phyloP scores from a whole-genome alignment of 2,329 filamentous ascomycete species.

The Diaporthe sp. region DNA sequence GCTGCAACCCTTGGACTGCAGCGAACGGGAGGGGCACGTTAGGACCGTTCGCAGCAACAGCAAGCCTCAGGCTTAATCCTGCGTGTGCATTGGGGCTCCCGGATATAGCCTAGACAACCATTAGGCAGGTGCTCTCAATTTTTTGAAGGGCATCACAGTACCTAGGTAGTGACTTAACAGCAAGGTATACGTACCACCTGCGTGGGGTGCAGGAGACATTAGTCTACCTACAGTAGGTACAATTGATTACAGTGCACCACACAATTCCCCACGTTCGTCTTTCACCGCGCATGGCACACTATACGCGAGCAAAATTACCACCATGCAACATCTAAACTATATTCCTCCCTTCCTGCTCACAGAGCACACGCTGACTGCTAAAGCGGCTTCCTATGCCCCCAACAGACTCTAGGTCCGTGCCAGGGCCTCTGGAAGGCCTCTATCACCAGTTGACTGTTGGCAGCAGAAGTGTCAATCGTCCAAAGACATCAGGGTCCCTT shows the following conservation, averaged over 20 bases:
- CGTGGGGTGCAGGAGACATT: neutral
- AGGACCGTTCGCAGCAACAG: neutral
- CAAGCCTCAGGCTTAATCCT: neutral
- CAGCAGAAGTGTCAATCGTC: neutral
- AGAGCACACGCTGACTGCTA: neutral
- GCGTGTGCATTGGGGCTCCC: neutral
- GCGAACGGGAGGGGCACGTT: constrained; percentile 10
- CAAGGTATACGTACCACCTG: neutral
- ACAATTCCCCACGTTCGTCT: neutral
- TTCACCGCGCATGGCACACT: neutral
- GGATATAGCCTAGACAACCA: neutral
- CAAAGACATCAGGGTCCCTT: neutral
- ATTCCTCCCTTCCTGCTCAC: neutral
- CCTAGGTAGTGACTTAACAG: neutral
- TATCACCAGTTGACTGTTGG: no score
- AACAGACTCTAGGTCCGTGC: neutral
- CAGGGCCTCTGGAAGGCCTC: no score
- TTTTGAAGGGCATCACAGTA: no score
- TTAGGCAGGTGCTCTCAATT: no score
- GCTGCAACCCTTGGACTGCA: neutral
- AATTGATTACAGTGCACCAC: neutral
- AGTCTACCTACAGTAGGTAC: neutral
- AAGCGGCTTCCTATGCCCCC: neutral
- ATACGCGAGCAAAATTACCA: neutral
- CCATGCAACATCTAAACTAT: neutral